Percentiles rank a stretch among this genome's conserved stretches.
Conservation (phyloP, 2,329 filamentous ascomycete species). For the Gyromitra esculenta region DNA sequence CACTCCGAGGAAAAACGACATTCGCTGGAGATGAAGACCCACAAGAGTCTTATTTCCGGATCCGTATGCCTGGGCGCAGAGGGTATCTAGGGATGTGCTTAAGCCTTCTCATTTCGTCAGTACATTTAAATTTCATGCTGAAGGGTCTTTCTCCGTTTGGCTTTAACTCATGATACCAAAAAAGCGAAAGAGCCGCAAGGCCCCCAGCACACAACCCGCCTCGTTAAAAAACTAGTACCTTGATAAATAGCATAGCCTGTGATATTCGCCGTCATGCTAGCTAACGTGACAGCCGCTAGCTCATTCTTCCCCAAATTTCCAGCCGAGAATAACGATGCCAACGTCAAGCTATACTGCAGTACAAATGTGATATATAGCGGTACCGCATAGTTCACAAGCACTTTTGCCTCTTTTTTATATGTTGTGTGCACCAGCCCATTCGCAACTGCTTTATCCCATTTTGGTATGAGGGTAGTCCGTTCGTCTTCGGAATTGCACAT, state of each 20-base stretch:
- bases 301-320: constrained; percentile 77
- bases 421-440: constrained; percentile 85
- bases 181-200: not conserved
- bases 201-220: not conserved
- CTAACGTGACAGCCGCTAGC: constrained; percentile 73
- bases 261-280: constrained; percentile 82
- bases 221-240: constrained; percentile 59
- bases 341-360: constrained; percentile 85
- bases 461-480: constrained; percentile 70
- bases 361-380: constrained; percentile 79
- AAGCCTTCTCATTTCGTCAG: constrained; percentile 65
- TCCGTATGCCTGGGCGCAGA: constrained; percentile 93
- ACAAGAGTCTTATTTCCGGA: constrained; percentile 90
- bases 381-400: constrained; percentile 75
- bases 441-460: constrained; percentile 86
- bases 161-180: not conserved
- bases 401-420: constrained; percentile 89
- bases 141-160: not conserved
- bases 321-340: constrained; percentile 80
- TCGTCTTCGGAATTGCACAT: constrained; percentile 62
- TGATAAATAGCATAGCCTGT: constrained; percentile 80
- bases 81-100: constrained; percentile 87
- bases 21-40: constrained; percentile 81
- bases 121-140: not conserved
- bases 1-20: constrained; percentile 78